Percentiles rank a stretch among this genome's conserved stretches.
Conservation (phyloP, 805 yeast species). For the Wickerhamomyces bisporus region DNA sequence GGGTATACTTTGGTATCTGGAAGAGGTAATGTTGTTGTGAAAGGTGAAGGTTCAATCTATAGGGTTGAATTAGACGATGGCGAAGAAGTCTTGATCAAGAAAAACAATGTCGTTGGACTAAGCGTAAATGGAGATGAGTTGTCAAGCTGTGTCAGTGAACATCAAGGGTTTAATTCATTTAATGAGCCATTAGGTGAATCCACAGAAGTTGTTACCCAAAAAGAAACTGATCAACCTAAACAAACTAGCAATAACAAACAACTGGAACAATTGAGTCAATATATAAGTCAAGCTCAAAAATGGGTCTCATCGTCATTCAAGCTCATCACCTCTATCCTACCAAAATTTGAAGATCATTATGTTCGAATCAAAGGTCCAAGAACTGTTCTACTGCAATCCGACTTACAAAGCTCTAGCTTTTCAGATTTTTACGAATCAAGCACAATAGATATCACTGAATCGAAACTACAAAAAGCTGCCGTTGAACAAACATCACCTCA, state of each 20-base stretch:
- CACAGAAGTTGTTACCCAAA: neutral
- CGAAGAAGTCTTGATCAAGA: constrained; percentile 46
- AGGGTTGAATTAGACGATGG: constrained; percentile 37
- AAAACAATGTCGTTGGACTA: constrained; percentile 41
- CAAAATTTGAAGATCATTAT: constrained; percentile 23
- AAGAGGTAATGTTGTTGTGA: constrained; percentile 50
- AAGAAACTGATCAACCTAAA: neutral
- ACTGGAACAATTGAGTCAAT: constrained; percentile 2
- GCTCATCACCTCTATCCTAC: neutral
- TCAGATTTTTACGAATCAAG: neutral
- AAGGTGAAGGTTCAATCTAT: constrained; percentile 51
- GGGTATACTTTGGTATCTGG: constrained; percentile 51
- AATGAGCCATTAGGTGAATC: neutral
- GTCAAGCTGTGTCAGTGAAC: constrained; percentile 2
- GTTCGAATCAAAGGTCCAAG: constrained; percentile 50
- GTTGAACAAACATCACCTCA: constrained; percentile 21
- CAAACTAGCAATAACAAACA: too few species aligned
- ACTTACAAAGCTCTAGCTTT: constrained; percentile 2
- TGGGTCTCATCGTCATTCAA: neutral
- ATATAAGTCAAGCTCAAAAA: neutral
- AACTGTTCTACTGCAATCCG: constrained; percentile 18
- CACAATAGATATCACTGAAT: constrained; percentile 9
- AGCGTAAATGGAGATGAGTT: constrained; percentile 39
- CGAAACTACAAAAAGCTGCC: constrained; percentile 4
- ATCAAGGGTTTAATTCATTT: neutral